Evolutionary conservation across 1,284 basidiomycete species (phyloP).

Genomic region (Ceratobasidium sp.): DNA sequence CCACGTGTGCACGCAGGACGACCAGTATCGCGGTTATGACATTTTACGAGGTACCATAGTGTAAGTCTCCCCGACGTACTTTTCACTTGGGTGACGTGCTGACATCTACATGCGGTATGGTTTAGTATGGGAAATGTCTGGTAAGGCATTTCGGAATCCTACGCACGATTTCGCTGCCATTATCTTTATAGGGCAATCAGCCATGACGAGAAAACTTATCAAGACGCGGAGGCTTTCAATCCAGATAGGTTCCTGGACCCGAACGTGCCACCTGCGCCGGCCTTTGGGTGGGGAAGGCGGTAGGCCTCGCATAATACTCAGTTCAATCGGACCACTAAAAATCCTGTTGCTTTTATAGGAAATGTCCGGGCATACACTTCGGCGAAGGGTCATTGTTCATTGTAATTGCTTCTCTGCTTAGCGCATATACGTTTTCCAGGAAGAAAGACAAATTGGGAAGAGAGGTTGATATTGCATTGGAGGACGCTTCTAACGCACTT

Average conservation of each 20-base stretch:
- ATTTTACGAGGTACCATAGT: conserved; percentile 10
- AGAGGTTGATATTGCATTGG: neutral
- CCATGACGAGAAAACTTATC: conserved; percentile 35
- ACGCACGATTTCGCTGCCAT: neutral
- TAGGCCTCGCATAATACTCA: neutral
- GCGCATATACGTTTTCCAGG: conserved; percentile 8
- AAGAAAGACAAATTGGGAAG: neutral
- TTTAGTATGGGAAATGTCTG: conserved; percentile 33
- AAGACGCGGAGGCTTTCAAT: conserved; percentile 39
- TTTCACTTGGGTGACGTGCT: neutral
- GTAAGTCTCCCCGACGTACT: neutral
- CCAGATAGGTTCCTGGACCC: conserved; percentile 40
- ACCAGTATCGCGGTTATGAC: conserved; percentile 9
- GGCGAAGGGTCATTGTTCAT: conserved; percentile 1
- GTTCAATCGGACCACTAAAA: neutral
- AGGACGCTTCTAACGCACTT: neutral
- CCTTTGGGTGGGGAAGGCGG: conserved; percentile 3
- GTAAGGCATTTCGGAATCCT: neutral
- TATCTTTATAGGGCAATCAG: conserved; percentile 32
- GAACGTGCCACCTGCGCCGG: conserved; percentile 1
- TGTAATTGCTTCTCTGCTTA: neutral
- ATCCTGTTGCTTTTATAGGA: neutral
- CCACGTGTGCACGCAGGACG: conserved; percentile 16
- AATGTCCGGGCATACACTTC: neutral
- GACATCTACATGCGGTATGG: neutral